These are phyloP conservation scores for Hypoxylon intermedium DNA, from an alignment of 495 filamentous ascomycete genomes.

Conservation along the genomic window DNA sequence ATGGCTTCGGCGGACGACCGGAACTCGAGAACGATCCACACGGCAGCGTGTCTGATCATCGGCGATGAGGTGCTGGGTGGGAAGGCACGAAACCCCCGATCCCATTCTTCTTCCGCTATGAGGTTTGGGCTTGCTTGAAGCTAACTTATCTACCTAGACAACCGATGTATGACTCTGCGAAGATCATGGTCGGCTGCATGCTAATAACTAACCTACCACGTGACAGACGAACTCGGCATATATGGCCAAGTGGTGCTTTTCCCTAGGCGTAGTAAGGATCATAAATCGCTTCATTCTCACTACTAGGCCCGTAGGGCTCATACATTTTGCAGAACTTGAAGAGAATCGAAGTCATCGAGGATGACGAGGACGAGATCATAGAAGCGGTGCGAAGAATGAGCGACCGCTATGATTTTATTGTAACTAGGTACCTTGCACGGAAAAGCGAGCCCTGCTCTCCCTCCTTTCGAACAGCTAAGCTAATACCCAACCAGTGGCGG, in stretches of 20 bases:
- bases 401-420: constrained; percentile 86
- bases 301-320: not conserved
- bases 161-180: constrained; percentile 41
- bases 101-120: not conserved
- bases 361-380: constrained; percentile 88
- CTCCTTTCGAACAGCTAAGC: not conserved
- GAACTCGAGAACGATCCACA: constrained; percentile 73
- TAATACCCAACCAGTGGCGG: constrained; percentile 67
- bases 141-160: constrained; percentile 38
- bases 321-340: constrained; percentile 66
- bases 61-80: constrained; percentile 97
- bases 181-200: not conserved
- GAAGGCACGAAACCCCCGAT: constrained; percentile 66
- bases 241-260: constrained; percentile 93
- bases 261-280: constrained; percentile 71
- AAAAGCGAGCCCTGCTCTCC: not conserved
- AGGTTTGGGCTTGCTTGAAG: no score
- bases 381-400: constrained; percentile 88
- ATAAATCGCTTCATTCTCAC: not conserved
- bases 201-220: constrained; percentile 11
- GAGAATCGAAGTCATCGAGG: constrained; percentile 88
- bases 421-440: constrained; percentile 65
- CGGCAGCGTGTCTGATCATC: constrained; percentile 93
- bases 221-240: constrained; percentile 86
- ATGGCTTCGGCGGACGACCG: constrained; percentile 66